Evolutionary conservation across 2,329 filamentous ascomycete genomes (phyloP).

Genomic region (Aspergillus candidus): DNA sequence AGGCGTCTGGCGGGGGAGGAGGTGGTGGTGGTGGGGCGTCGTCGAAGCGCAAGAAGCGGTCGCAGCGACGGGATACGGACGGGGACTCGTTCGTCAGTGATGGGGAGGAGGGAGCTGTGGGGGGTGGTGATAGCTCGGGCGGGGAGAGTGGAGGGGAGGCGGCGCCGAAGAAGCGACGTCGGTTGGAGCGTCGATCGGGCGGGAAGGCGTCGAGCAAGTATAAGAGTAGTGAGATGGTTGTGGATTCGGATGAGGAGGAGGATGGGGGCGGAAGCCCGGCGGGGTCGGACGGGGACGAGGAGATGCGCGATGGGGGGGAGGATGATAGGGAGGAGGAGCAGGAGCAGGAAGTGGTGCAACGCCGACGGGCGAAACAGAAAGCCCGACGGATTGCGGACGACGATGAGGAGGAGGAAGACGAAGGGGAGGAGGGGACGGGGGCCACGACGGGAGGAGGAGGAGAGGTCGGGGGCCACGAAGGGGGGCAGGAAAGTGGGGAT

Average conservation of each 20-base stretch:
- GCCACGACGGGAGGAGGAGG: conserved; percentile 14
- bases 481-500: conserved; percentile 5
- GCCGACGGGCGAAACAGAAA: conserved; percentile 27
- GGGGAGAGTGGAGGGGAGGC: conserved; percentile 32
- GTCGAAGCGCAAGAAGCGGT: conserved; percentile 59
- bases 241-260: conserved; percentile 58
- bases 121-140: conserved; percentile 24
- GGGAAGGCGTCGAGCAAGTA: conserved; percentile 55
- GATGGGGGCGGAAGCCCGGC: conserved; percentile 41
- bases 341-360: conserved; percentile 25
- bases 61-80: conserved; percentile 2
- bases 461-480: not conserved
- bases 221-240: conserved; percentile 79
- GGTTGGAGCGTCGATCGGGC: conserved; percentile 49
- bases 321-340: conserved; percentile 42
- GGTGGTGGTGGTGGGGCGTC: conserved; percentile 16
- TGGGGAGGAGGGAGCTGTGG: conserved; percentile 15
- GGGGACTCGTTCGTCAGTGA: conserved; percentile 28
- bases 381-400: conserved; percentile 33
- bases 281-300: conserved; percentile 19
- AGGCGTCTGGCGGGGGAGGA: conserved; percentile 4
- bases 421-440: conserved; percentile 38
- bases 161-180: conserved; percentile 54
- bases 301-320: conserved; percentile 20
- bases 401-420: conserved; percentile 43